Percentiles rank a stretch among this genome's conserved stretches.
These are phyloP conservation scores for Cercospora berteroae DNA, from an alignment of 2,329 filamentous ascomycete genomes.

Conservation along the genomic window DNA sequence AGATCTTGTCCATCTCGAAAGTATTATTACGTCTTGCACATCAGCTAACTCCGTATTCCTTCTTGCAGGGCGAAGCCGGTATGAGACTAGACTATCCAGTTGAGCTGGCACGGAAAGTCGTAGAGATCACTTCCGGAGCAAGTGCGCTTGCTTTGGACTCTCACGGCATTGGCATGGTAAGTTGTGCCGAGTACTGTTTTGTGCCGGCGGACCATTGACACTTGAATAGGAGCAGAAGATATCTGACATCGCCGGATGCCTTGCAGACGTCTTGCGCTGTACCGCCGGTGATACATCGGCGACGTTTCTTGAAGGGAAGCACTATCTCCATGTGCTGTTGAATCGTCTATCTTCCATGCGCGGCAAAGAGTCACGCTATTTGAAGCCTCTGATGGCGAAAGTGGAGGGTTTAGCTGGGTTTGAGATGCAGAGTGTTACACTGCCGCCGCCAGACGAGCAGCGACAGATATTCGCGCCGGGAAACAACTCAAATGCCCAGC, in stretches of 20 bases:
- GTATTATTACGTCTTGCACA: not conserved
- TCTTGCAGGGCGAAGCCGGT: constrained; percentile 31
- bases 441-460: constrained; percentile 25
- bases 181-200: not conserved
- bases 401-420: constrained; percentile 35
- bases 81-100: constrained; percentile 40
- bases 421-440: constrained; percentile 25
- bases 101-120: constrained; percentile 38
- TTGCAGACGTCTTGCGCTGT: constrained; percentile 39
- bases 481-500: constrained; percentile 6
- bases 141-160: constrained; percentile 34
- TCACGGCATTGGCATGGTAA: constrained; percentile 40
- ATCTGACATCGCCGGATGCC: constrained; percentile 38
- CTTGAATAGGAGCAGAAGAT: constrained; percentile 38
- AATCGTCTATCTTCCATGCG: constrained; percentile 37
- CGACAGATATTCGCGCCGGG: constrained; percentile 13
- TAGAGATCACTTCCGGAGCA: constrained; percentile 35
- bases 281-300: constrained; percentile 37
- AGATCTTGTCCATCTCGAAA: not conserved
- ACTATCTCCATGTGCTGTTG: constrained; percentile 37
- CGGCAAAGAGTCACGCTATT: constrained; percentile 38
- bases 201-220: not conserved
- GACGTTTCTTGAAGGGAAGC: constrained; percentile 36
- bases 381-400: constrained; percentile 37
- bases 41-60: not conserved